phyloP scores from a whole-genome alignment of 495 filamentous ascomycete species.

The Penicillium diatomitis region DNA sequence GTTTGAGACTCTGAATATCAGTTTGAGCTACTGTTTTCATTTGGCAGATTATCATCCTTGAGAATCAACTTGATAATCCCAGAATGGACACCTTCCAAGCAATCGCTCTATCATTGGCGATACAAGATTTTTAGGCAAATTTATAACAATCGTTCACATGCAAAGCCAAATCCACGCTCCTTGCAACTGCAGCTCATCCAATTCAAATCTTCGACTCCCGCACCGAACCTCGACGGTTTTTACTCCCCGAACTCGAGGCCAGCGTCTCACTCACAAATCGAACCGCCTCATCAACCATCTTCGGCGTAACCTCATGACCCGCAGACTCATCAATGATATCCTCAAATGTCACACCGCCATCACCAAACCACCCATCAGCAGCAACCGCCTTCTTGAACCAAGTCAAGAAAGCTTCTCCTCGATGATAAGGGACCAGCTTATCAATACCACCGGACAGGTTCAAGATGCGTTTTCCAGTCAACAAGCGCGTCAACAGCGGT shows the following conservation, averaged over 20 bases:
- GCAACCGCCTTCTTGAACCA: conserved; percentile 57
- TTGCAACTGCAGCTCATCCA: conserved; percentile 1
- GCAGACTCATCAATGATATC: conserved; percentile 65
- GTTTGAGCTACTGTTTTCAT: too few species aligned
- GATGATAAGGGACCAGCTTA: conserved; percentile 74
- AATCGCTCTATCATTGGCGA: too few species aligned
- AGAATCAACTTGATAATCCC: too few species aligned
- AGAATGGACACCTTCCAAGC: too few species aligned
- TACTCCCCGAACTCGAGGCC: conserved; percentile 9
- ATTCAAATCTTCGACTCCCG: conserved; percentile 32
- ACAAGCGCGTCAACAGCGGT: conserved; percentile 32
- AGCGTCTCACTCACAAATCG: conserved; percentile 52
- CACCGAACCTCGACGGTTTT: conserved; percentile 23
- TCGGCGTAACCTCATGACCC: conserved; percentile 61
- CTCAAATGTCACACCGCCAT: conserved; percentile 51
- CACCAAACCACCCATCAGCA: conserved; percentile 46
- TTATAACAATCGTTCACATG: too few species aligned
- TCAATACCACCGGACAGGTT: conserved; percentile 69
- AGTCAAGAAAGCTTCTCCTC: conserved; percentile 56
- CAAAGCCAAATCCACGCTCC: too few species aligned
- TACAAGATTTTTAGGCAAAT: too few species aligned
- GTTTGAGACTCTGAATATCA: too few species aligned
- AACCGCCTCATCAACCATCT: conserved; percentile 65
- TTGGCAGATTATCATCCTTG: too few species aligned
- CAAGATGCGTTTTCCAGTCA: conserved; percentile 69